phyloP scores from a whole-genome alignment of 768 basidiomycete genomes.

The Leccinum variicolor region DNA sequence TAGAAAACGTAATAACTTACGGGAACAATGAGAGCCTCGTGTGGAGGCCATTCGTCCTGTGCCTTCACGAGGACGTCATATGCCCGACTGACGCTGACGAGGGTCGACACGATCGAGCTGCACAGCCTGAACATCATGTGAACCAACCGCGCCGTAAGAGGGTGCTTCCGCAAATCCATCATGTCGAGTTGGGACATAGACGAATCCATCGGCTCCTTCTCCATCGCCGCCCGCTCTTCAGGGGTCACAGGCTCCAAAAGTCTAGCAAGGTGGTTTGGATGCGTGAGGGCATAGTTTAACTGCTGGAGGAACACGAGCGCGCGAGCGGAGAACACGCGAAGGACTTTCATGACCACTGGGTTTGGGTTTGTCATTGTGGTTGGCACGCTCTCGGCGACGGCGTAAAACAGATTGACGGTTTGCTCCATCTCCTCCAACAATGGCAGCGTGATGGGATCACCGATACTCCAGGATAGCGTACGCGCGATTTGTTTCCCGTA shows the following conservation, averaged over 20 bases:
- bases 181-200: constrained; percentile 41
- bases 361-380: constrained; percentile 17
- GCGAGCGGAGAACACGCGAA: constrained; percentile 64
- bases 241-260: constrained; percentile 75
- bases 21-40: constrained; percentile 67
- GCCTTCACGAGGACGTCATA: constrained; percentile 63
- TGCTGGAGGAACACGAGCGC: constrained; percentile 79
- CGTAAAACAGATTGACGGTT: constrained; percentile 72
- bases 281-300: constrained; percentile 85
- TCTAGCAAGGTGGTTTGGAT: constrained; percentile 84
- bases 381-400: constrained; percentile 53
- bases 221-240: constrained; percentile 68
- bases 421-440: constrained; percentile 82
- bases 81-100: constrained; percentile 67
- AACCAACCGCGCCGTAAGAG: constrained; percentile 67
- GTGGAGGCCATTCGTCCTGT: constrained; percentile 68
- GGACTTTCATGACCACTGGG: constrained; percentile 57
- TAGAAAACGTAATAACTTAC: constrained; percentile 41
- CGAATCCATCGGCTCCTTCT: constrained; percentile 49
- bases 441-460: constrained; percentile 71
- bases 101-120: constrained; percentile 63
- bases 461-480: constrained; percentile 79
- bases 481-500: constrained; percentile 78
- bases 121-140: constrained; percentile 71
- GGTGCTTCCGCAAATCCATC: constrained; percentile 63